These are phyloP conservation scores for Endoconidiophora polonica DNA, from an alignment of 2,329 filamentous ascomycete species.

Conservation along the genomic window DNA sequence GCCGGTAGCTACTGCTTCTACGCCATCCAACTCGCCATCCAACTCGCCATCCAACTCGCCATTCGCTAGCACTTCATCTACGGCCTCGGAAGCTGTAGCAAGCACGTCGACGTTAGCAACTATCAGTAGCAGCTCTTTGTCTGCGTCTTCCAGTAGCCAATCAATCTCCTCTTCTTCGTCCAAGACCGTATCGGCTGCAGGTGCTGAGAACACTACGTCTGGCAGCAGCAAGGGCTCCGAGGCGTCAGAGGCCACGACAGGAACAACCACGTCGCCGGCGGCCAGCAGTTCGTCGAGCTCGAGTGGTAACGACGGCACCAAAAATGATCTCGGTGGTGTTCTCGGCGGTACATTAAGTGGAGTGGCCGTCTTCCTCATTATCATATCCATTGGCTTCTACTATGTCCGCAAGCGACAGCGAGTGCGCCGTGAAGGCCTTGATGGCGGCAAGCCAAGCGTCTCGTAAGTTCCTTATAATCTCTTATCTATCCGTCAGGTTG, in stretches of 20 bases:
- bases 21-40: background rate
- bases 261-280: slow-evolving; percentile 5
- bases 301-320: slow-evolving; percentile 15
- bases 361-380: slow-evolving; percentile 27
- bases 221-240: slow-evolving; percentile 11
- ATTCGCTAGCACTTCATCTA: slow-evolving; percentile 12
- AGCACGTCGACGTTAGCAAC: background rate
- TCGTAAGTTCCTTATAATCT: slow-evolving; percentile 14
- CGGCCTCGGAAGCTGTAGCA: slow-evolving; percentile 7
- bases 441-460: slow-evolving; percentile 13
- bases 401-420: slow-evolving; percentile 28
- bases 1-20: background rate
- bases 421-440: slow-evolving; percentile 18
- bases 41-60: slow-evolving; percentile 7
- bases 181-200: slow-evolving; percentile 8
- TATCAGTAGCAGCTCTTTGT: background rate
- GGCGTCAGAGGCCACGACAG: background rate
- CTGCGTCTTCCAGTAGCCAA: background rate
- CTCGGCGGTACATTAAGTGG: slow-evolving; percentile 38
- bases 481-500: background rate
- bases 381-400: slow-evolving; percentile 27
- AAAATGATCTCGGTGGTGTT: slow-evolving; percentile 28
- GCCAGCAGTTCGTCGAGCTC: slow-evolving; percentile 11
- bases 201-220: slow-evolving; percentile 13
- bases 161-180: slow-evolving; percentile 3